These are phyloP conservation scores for Solanum chmielewskii DNA, from an alignment of 257 asterid genomes.

Conservation along the genomic window DNA sequence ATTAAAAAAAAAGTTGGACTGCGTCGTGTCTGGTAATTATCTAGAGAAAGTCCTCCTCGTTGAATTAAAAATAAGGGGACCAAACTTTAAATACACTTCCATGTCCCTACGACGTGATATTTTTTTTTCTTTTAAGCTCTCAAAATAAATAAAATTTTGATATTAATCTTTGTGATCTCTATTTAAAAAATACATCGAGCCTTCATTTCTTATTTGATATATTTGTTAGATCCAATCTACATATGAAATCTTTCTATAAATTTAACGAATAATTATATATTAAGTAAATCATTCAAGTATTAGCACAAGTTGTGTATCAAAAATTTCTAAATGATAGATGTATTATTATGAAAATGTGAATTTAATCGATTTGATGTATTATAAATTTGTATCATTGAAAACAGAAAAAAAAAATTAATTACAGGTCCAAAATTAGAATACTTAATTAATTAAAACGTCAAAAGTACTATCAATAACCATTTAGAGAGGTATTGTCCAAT, in stretches of 20 bases:
- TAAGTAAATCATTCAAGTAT: not conserved
- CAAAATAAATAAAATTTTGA: not conserved
- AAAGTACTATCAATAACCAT: no score
- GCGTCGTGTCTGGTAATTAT: not conserved
- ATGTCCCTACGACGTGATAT: not conserved
- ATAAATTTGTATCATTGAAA: no score
- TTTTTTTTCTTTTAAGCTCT: not conserved
- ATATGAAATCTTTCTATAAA: not conserved
- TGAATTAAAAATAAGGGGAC: not conserved
- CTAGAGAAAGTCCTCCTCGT: not conserved
- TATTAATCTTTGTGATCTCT: not conserved
- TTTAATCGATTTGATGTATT: no score
- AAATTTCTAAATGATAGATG: no score
- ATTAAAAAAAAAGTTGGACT: not conserved
- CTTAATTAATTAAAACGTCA: no score
- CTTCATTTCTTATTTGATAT: not conserved
- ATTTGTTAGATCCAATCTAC: not conserved
- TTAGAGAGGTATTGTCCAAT: no score
- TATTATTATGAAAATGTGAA: no score
- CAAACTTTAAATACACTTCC: not conserved
- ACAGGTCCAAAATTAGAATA: no score
- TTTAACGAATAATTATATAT: not conserved
- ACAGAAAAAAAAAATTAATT: no score
- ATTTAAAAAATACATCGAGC: not conserved
- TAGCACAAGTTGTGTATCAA: fast-evolving